A percentile compares a stretch with the other conserved stretches of the same genome.
These are phyloP conservation scores for Elaeis oleifera DNA, from an alignment of 202 grass and related monocot species.

Conservation along the genomic window DNA sequence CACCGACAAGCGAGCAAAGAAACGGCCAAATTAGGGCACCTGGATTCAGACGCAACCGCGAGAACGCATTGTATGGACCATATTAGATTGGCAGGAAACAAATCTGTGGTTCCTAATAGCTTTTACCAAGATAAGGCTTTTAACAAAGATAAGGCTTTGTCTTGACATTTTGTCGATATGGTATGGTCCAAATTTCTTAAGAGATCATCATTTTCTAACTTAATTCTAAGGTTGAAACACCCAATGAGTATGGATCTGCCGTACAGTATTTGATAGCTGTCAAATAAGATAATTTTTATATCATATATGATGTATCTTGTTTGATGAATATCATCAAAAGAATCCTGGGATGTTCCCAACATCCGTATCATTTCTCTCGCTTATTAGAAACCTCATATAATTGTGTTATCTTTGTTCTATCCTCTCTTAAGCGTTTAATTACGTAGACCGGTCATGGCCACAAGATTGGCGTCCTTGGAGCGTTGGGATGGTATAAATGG, in stretches of 20 bases:
- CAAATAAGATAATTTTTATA: no score
- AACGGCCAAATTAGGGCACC: no score
- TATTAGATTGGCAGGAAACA: slow-evolving; percentile 23
- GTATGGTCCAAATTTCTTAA: slow-evolving; percentile 12
- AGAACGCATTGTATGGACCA: slow-evolving; percentile 15
- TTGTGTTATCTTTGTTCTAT: no score
- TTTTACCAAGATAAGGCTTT: slow-evolving; percentile 30
- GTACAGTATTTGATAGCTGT: no score
- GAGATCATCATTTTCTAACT: slow-evolving; percentile 16
- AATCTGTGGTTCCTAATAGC: slow-evolving; percentile 30
- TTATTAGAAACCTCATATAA: neutral
- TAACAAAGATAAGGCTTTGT: slow-evolving; percentile 27
- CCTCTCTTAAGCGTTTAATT: slow-evolving; percentile 1
- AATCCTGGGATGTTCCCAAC: neutral
- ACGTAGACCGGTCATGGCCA: no score
- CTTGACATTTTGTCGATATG: slow-evolving; percentile 17
- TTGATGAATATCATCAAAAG: no score
- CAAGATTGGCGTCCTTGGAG: no score
- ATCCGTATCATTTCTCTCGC: neutral
- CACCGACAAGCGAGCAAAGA: no score
- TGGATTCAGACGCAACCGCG: neutral
- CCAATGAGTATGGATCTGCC: no score
- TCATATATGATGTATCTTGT: no score
- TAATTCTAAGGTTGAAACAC: no score
- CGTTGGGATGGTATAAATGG: no score